Evolutionary conservation across 768 basidiomycete genomes (phyloP).

Genomic region (Leucocoprinus leucothites): DNA sequence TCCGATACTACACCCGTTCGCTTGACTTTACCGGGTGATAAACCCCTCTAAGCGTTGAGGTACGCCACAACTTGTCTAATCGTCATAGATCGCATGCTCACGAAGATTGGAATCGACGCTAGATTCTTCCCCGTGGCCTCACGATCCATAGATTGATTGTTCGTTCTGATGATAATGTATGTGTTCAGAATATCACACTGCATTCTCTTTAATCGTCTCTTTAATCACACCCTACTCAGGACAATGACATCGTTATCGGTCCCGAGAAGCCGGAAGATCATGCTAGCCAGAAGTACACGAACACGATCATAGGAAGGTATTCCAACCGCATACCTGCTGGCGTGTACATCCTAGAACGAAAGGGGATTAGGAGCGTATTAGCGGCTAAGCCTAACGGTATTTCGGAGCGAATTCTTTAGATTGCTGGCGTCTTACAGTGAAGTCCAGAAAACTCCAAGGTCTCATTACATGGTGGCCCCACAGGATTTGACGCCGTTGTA

Average conservation of each 20-base stretch:
- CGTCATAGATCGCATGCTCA: too few relatives aligned
- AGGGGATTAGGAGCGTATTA: constrained; percentile 47
- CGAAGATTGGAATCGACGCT: too few relatives aligned
- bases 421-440: not conserved
- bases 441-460: constrained; percentile 46
- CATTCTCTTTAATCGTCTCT: not conserved
- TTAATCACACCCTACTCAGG: not conserved
- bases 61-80: too few relatives aligned
- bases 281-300: constrained; percentile 61
- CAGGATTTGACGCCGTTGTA: constrained; percentile 55
- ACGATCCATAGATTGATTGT: too few relatives aligned
- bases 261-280: constrained; percentile 64
- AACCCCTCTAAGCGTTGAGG: too few relatives aligned
- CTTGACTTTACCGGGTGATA: too few relatives aligned
- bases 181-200: too few relatives aligned
- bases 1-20: too few relatives aligned
- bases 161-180: too few relatives aligned
- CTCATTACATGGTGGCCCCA: constrained; percentile 70
- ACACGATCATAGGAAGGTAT: constrained; percentile 71
- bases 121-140: too few relatives aligned
- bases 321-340: constrained; percentile 71
- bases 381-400: constrained; percentile 41
- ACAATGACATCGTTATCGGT: constrained; percentile 63
- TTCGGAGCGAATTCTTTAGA: not conserved
- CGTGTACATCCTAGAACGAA: constrained; percentile 46